Conservation (phyloP, 805 yeast genomes). For the Kuraishia floccosa region DNA sequence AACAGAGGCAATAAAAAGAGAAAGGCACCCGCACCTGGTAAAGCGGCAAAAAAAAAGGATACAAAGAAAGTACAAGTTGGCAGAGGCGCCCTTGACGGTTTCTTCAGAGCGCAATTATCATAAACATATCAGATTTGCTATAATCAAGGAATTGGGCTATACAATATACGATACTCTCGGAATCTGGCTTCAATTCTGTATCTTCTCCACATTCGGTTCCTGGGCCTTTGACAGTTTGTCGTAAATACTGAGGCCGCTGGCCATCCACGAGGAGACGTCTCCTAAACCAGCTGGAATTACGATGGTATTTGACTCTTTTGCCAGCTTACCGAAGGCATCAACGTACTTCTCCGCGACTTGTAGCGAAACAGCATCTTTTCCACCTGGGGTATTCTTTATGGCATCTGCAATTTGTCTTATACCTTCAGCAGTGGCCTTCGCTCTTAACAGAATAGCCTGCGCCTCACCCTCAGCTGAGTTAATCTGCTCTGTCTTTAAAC, state of each 20-base stretch:
- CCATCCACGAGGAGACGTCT: conserved; percentile 64
- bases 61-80: conserved; percentile 37
- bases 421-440: conserved; percentile 68
- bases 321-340: conserved; percentile 70
- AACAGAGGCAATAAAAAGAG: conserved; percentile 8
- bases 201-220: neutral
- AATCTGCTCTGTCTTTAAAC: conserved; percentile 45
- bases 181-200: no score
- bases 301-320: conserved; percentile 71
- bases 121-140: no score
- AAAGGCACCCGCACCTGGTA: conserved; percentile 13
- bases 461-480: conserved; percentile 69
- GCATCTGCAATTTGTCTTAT: conserved; percentile 55
- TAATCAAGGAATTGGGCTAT: no score
- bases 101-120: conserved; percentile 27
- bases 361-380: conserved; percentile 63
- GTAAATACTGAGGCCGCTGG: conserved; percentile 66
- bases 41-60: conserved; percentile 17
- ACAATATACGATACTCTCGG: no score
- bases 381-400: conserved; percentile 56
- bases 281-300: conserved; percentile 69
- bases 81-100: conserved; percentile 60
- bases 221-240: conserved; percentile 29
- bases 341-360: conserved; percentile 80
- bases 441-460: conserved; percentile 51